Evolutionary conservation across 331 rosid genomes (phyloP).

Genomic region (Acacia pycnantha): DNA sequence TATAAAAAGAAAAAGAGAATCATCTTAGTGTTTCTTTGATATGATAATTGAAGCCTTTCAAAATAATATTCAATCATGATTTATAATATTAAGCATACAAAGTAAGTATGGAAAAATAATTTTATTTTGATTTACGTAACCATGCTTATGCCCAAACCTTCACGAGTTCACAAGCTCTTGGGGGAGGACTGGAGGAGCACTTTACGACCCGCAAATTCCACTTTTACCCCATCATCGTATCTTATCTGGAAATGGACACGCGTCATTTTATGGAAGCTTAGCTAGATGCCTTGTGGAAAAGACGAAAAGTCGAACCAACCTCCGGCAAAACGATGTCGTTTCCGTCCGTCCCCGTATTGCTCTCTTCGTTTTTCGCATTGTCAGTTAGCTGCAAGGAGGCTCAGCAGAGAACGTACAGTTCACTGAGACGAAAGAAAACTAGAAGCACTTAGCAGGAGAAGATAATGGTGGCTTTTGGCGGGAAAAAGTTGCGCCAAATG

Average conservation of each 20-base stretch:
- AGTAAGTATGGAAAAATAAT: too few relatives aligned
- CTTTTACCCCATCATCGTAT: slow-evolving; percentile 6
- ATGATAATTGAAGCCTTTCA: too few relatives aligned
- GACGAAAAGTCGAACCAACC: neutral
- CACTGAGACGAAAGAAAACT: neutral
- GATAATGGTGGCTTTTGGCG: slow-evolving; percentile 64
- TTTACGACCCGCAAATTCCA: neutral
- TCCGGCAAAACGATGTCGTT: neutral
- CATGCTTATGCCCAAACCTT: too few relatives aligned
- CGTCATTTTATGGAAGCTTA: slow-evolving; percentile 15
- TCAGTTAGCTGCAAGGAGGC: neutral
- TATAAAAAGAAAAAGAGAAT: too few relatives aligned
- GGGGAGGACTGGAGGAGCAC: too few relatives aligned
- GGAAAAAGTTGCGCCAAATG: slow-evolving; percentile 62
- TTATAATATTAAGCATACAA: too few relatives aligned
- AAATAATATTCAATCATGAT: too few relatives aligned
- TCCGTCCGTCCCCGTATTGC: neutral
- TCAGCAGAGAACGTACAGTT: neutral
- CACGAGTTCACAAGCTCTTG: too few relatives aligned
- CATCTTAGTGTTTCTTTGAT: too few relatives aligned
- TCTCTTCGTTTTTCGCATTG: neutral
- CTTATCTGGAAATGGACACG: slow-evolving; percentile 50
- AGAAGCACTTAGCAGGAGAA: neutral
- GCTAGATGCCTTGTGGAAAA: neutral
- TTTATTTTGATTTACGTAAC: too few relatives aligned